Evolutionary conservation across 495 filamentous ascomycete species (phyloP).

Genomic region (Sporormia fimetaria): DNA sequence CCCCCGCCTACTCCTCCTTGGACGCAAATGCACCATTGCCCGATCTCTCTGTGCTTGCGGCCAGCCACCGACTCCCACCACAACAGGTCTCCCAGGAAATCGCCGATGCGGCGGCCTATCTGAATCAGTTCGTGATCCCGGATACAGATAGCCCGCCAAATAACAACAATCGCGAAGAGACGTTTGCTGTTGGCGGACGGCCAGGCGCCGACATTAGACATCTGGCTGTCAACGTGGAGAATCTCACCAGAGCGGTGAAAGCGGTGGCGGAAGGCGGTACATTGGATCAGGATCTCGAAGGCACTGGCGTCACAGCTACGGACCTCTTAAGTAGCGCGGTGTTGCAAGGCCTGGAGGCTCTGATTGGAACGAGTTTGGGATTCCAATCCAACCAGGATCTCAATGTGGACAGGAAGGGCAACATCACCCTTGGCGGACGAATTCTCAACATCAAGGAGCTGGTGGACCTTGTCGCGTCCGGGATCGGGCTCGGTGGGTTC

Average conservation of each 20-base stretch:
- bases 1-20: background rate
- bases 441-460: constrained; percentile 7
- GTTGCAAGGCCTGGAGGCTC: constrained; percentile 20
- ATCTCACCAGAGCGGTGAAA: constrained; percentile 20
- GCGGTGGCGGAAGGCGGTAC: constrained; percentile 16
- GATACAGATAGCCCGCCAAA: constrained; percentile 18
- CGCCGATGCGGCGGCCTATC: constrained; percentile 48
- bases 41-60: constrained; percentile 19
- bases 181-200: constrained; percentile 17
- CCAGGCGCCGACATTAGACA: constrained; percentile 5
- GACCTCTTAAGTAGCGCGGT: constrained; percentile 20
- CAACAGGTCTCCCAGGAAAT: constrained; percentile 10
- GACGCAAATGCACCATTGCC: constrained; percentile 8
- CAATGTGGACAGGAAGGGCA: constrained; percentile 3
- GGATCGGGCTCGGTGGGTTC: background rate
- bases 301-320: constrained; percentile 17
- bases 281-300: constrained; percentile 13
- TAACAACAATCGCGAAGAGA: constrained; percentile 7
- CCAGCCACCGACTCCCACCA: constrained; percentile 35
- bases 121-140: constrained; percentile 55
- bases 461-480: constrained; percentile 6
- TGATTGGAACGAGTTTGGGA: constrained; percentile 15
- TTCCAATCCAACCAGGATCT: constrained; percentile 2
- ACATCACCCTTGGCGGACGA: constrained; percentile 1
- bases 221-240: constrained; percentile 16